Conservation (phyloP, 2,329 filamentous ascomycete species). For the Annulohypoxylon truncatum region DNA sequence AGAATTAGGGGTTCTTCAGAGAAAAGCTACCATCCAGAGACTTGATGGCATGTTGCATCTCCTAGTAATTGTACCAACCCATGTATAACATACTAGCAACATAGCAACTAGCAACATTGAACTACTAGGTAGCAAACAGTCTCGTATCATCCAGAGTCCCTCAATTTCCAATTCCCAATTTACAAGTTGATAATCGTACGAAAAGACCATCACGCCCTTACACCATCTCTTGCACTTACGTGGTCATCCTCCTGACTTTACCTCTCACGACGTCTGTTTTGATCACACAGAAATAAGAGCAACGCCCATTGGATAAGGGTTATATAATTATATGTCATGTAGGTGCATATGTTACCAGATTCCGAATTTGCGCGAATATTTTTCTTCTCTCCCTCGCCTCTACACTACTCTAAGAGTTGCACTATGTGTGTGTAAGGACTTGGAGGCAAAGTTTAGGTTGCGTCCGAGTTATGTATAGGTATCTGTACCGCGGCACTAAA, state of each 20-base stretch:
- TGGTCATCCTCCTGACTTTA: slow-evolving; percentile 20
- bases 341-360: slow-evolving; percentile 32
- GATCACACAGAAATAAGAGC: slow-evolving; percentile 38
- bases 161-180: slow-evolving; percentile 12
- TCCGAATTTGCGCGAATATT: slow-evolving; percentile 43
- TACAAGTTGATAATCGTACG: background rate
- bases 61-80: slow-evolving; percentile 4
- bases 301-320: slow-evolving; percentile 33
- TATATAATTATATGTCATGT: slow-evolving; percentile 31
- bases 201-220: slow-evolving; percentile 3
- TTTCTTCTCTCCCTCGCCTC: slow-evolving; percentile 36
- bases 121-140: slow-evolving; percentile 29
- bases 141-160: slow-evolving; percentile 17
- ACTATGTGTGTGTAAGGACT: background rate
- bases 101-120: background rate
- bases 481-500: slow-evolving; percentile 14
- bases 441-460: slow-evolving; percentile 32
- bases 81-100: slow-evolving; percentile 1
- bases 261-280: slow-evolving; percentile 30
- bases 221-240: slow-evolving; percentile 21
- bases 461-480: slow-evolving; percentile 13
- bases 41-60: slow-evolving; percentile 39
- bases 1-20: background rate
- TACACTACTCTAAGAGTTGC: background rate
- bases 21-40: slow-evolving; percentile 15